phyloP scores from a whole-genome alignment of 1,284 basidiomycete genomes.

The Trichosporon sp. region DNA sequence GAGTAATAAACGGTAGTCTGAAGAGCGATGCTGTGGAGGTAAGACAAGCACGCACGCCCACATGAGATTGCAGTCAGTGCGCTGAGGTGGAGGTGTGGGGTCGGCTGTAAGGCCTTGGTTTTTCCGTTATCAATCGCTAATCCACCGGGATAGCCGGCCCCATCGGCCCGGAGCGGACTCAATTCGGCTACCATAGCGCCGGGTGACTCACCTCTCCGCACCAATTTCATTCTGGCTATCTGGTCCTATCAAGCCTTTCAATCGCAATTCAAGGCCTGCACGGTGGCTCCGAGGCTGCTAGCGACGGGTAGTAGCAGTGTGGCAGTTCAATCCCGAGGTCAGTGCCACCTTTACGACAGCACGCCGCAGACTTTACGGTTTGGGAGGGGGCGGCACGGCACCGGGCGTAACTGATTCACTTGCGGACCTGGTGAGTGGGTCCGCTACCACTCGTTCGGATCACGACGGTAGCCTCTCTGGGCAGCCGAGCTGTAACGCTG shows the following conservation, averaged over 20 bases:
- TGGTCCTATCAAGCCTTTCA: too few relatives aligned
- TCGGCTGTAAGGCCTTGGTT: neutral
- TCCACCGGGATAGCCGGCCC: neutral
- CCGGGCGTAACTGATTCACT: neutral
- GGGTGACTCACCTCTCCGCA: neutral
- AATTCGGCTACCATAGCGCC: neutral
- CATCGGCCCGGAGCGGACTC: neutral
- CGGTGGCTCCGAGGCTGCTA: too few relatives aligned
- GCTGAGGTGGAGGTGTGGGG: neutral
- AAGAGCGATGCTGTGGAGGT: neutral
- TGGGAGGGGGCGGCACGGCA: neutral
- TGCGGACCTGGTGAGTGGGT: neutral
- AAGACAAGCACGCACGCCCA: too few relatives aligned
- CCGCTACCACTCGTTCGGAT: too few relatives aligned
- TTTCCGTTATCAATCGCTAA: constrained; percentile 1
- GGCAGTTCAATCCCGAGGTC: neutral
- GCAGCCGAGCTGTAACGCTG: too few relatives aligned
- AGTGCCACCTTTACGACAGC: neutral
- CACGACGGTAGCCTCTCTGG: too few relatives aligned
- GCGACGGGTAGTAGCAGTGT: neutral
- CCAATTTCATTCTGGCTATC: too few relatives aligned
- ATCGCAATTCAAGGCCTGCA: too few relatives aligned
- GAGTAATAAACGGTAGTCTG: too few relatives aligned
- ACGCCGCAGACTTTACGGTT: neutral
- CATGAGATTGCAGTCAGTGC: neutral